Percentiles rank a stretch among this genome's conserved stretches.
Evolutionary conservation across 371 early-diverging fungal genomes (phyloP).

Genomic region (Mucor irregularis): DNA sequence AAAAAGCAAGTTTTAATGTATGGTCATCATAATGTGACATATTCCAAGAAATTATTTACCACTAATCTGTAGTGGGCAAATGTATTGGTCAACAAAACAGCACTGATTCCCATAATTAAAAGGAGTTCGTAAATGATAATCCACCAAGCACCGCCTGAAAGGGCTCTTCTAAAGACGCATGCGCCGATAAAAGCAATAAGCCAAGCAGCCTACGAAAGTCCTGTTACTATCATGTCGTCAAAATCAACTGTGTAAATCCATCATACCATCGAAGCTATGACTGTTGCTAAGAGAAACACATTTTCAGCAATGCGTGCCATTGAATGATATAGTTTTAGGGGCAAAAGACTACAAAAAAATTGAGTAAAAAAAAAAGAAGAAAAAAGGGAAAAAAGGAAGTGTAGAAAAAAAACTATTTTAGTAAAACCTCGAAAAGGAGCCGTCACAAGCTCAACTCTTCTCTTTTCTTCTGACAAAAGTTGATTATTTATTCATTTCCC

Average conservation of each 20-base stretch:
- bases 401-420: background rate
- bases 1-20: background rate
- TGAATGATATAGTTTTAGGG: background rate
- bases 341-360: background rate
- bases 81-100: constrained; percentile 25
- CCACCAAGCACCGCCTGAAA: constrained; percentile 43
- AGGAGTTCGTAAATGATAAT: constrained; percentile 43
- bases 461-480: background rate
- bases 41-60: constrained; percentile 19
- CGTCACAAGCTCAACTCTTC: background rate
- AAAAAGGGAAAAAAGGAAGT: background rate
- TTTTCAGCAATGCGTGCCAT: constrained; percentile 34
- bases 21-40: background rate
- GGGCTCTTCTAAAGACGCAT: constrained; percentile 23
- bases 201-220: too few relatives aligned
- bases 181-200: constrained; percentile 44
- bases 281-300: constrained; percentile 32
- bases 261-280: constrained; percentile 27
- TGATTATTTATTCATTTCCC: background rate
- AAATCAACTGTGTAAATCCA: too few relatives aligned
- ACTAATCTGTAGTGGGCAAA: constrained; percentile 39
- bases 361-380: background rate
- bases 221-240: too few relatives aligned
- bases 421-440: background rate
- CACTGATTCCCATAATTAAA: constrained; percentile 23